Evolutionary conservation across 2,329 filamentous ascomycete genomes (phyloP), one percentile per base, ranked within the genome.

Genomic region (Domatiomyces globalis): DNA sequence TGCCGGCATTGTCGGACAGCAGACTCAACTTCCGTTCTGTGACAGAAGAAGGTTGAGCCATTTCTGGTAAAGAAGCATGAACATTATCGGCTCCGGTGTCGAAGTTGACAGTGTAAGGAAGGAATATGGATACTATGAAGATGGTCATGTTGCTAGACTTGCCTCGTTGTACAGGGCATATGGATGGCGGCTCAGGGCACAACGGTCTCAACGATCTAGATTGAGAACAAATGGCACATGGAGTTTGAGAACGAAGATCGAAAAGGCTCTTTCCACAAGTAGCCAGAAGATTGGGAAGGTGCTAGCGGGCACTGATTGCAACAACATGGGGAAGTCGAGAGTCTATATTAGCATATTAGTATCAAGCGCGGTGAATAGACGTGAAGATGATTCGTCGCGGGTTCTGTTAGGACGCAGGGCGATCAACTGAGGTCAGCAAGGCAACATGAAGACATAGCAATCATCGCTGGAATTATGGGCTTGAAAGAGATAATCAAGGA

Each of bases 81-180:
- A 39, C 33, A 17, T 18, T n/a, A 48, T 51, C 19, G 17, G 29
- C 18, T 39, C 51, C 49, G 51, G 85, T 74, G 60, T 83, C 82
- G 67, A 96, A 96, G 67, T 94, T 83, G 63, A 95, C 76, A 43
- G 90, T 96, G 67, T 94, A 89, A 33, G 90, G 90, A 36, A 95
- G 78, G 65, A 95, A 95, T 75, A 81, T 69, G 29, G 77, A 78
- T 51, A 73, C 76, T 48, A 80, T 73, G 58, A 80, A 78, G 63
- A 79, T 73, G 5, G 77, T 78, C 78, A 81, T 80, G 55, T 52
- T 66, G 57, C 29, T n/a, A 43, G 44, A 19, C 10, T 39, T 7
- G 33, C 33, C 9, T 18, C 20, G 20, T 43, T 17, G 29, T 5
- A n/a, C 44, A 10, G 22, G 27, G 39, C 29, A 48, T 48, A 42